These are phyloP conservation scores for Ambispora gerdemannii DNA, from an alignment of 192 early-diverging fungal species.

Conservation along the genomic window DNA sequence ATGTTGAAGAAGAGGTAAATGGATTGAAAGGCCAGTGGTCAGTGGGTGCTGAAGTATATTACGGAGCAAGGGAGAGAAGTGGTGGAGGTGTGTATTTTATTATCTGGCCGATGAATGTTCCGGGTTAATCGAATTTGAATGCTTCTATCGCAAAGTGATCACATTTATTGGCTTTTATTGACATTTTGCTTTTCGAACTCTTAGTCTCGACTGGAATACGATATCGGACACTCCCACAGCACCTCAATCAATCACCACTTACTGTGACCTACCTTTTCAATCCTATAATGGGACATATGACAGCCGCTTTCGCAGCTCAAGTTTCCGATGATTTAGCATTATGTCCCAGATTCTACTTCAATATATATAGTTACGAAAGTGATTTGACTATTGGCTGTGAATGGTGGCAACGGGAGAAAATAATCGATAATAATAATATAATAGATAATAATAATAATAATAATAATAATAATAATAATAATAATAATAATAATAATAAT, in stretches of 20 bases:
- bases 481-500: too few species aligned
- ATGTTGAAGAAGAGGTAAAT: constrained; percentile 31
- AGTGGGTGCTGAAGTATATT: constrained; percentile 71
- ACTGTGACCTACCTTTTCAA: constrained; percentile 76
- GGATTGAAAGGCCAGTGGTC: constrained; percentile 54
- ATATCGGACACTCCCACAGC: constrained; percentile 60
- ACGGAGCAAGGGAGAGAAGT: constrained; percentile 74
- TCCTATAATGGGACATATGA: constrained; percentile 92
- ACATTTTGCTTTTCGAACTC: constrained; percentile 10
- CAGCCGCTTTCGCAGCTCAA: constrained; percentile 77
- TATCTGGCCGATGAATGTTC: not conserved
- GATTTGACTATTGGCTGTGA: constrained; percentile 87
- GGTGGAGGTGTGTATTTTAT: constrained; percentile 69
- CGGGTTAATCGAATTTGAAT: too few species aligned
- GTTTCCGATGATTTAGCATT: constrained; percentile 66
- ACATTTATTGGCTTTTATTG: too few species aligned
- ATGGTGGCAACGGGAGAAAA: constrained; percentile 56
- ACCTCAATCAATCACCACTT: constrained; percentile 24
- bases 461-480: too few species aligned
- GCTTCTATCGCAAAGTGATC: too few species aligned
- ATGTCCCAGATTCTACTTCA: constrained; percentile 86
- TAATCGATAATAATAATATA: too few species aligned
- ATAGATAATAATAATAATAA: too few species aligned
- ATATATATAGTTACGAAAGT: constrained; percentile 85
- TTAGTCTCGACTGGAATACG: constrained; percentile 66